Evolutionary conservation across 2,329 filamentous ascomycete genomes (phyloP).

Genomic region (Epichloe glyceriae): DNA sequence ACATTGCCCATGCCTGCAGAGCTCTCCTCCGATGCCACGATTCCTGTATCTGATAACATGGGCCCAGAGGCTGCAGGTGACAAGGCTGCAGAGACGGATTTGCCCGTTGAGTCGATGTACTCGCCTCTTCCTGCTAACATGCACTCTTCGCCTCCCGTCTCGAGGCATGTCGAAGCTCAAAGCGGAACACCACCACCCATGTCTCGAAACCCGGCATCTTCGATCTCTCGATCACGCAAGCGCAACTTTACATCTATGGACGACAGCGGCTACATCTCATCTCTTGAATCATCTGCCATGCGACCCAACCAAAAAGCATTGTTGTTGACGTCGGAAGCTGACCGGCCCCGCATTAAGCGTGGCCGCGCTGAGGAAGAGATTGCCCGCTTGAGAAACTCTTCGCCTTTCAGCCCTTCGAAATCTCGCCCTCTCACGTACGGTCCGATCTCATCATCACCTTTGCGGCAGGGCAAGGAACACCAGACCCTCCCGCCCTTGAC

Average conservation of each 20-base stretch:
- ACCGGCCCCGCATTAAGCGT: slow-evolving; percentile 69
- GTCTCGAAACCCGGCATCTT: slow-evolving; percentile 46
- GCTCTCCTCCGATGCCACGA: slow-evolving; percentile 65
- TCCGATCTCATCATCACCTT: slow-evolving; percentile 54
- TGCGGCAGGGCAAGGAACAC: slow-evolving; percentile 41
- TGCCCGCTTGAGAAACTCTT: slow-evolving; percentile 80
- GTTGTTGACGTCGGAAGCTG: slow-evolving; percentile 64
- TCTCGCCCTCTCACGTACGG: slow-evolving; percentile 39
- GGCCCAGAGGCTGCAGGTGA: slow-evolving; percentile 37
- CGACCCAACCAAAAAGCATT: slow-evolving; percentile 53
- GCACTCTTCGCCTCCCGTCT: slow-evolving; percentile 81
- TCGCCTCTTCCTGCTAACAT: slow-evolving; percentile 61
- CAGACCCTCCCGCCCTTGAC: slow-evolving; percentile 67
- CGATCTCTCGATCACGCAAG: slow-evolving; percentile 55
- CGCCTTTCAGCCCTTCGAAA: slow-evolving; percentile 82
- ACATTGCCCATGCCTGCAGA: slow-evolving; percentile 36
- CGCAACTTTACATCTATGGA: slow-evolving; percentile 68
- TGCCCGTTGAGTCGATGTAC: slow-evolving; percentile 37
- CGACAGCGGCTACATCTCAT: slow-evolving; percentile 96
- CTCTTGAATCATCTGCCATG: slow-evolving; percentile 78
- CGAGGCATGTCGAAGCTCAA: slow-evolving; percentile 42
- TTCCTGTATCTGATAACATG: slow-evolving; percentile 55
- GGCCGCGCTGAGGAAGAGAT: slow-evolving; percentile 94
- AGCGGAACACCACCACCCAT: slow-evolving; percentile 67
- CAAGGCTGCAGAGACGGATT: slow-evolving; percentile 27